These are phyloP conservation scores for Aspergillus uvarum DNA, from an alignment of 2,329 filamentous ascomycete species.

Conservation along the genomic window DNA sequence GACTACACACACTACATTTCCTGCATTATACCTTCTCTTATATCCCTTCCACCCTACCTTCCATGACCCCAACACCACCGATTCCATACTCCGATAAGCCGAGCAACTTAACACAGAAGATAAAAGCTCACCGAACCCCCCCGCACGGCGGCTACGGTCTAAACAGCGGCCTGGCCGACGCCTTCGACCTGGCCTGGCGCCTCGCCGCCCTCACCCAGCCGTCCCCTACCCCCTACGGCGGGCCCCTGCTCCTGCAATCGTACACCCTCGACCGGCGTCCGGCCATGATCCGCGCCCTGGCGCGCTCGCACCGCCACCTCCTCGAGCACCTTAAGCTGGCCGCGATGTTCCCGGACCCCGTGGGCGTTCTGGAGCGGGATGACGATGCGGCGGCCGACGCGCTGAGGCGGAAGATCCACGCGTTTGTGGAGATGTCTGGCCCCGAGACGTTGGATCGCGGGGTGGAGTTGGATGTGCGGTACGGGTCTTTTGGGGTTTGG, in stretches of 20 bases:
- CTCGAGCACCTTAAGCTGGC: slow-evolving; percentile 12
- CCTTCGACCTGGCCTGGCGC: slow-evolving; percentile 38
- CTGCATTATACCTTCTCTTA: too few species aligned
- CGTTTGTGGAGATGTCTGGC: slow-evolving; percentile 1
- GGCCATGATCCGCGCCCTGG: slow-evolving; percentile 27
- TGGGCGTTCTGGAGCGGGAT: not conserved
- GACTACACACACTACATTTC: too few species aligned
- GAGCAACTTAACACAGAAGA: not conserved
- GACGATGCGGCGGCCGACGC: not conserved
- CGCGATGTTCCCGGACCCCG: not conserved
- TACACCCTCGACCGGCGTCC: slow-evolving; percentile 34
- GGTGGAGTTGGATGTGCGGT: slow-evolving; percentile 25
- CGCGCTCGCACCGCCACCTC: slow-evolving; percentile 20
- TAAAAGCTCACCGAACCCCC: slow-evolving; percentile 33
- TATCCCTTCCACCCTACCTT: too few species aligned
- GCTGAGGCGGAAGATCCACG: not conserved
- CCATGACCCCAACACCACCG: too few species aligned
- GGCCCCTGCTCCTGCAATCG: slow-evolving; percentile 22
- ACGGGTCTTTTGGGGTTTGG: slow-evolving; percentile 14
- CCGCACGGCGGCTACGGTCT: slow-evolving; percentile 41
- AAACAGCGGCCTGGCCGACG: slow-evolving; percentile 40
- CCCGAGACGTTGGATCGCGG: slow-evolving; percentile 20
- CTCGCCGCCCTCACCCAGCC: slow-evolving; percentile 27
- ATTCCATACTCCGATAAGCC: too few species aligned
- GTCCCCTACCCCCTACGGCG: slow-evolving; percentile 20